Evolutionary conservation across 768 basidiomycete species (phyloP), one percentile per base, ranked within the genome.

Genomic region (Tricholoma matsutake): DNA sequence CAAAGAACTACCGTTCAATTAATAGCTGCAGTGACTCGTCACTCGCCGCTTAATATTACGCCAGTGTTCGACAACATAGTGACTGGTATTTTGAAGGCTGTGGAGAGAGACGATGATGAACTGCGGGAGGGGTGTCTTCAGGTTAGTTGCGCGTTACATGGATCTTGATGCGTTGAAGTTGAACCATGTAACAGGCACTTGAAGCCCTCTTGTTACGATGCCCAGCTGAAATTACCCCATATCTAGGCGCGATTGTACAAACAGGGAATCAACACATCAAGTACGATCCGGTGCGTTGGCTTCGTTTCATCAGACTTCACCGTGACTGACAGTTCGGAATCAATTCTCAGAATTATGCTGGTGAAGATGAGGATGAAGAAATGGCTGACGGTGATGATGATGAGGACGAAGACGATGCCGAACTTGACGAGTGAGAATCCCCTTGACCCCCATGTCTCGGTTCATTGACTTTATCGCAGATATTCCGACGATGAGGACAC

Each of bases 401-500:
- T 4, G 91, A 90, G 0, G 89, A 91, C 0, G 93, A 92, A 1
- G 92, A 92, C 4, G 92, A 89, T 25, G 87, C 83, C 16, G 91
- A 89, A 20, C 83, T 89, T 20, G 88, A 90, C 64, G 89, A 91
- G 89, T 91, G 67, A 49, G 22, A 49, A 25, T 49, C 43, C 16
- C 43, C 18, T 9, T 45, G 11, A 18, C 64, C 56, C 13, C 41
- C 14, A 28, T 52, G 28, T 49, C 29, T 31, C 57, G 45, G 25
- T 60, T 34, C 43, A 34, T 52, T 71, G 5, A 67, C 57, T 31
- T 16, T 25, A 37, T 56, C 9, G 28, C 64, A 96, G 93, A 64
- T 98, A 97, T 73, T 94, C 94, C 6, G 97, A 99, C 67, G 97
- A 99, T 60, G 97, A 98, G 72, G 97, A 99, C 69, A 92, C 91